These are phyloP conservation scores for Termitomyces sp. DNA, from an alignment of 768 basidiomycete genomes.

Conservation along the genomic window DNA sequence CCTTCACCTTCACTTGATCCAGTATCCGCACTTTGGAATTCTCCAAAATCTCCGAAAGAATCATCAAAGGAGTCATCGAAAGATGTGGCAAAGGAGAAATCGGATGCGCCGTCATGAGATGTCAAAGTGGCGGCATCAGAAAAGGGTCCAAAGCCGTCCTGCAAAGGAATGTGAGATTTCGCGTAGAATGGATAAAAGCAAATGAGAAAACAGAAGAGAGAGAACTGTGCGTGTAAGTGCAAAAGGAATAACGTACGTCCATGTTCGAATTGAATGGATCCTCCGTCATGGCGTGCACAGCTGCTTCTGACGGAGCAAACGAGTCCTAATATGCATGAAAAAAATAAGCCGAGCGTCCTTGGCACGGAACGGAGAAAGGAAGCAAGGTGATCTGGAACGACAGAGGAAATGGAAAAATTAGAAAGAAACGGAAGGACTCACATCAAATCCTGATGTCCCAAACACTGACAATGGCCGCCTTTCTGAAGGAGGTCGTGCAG, in stretches of 20 bases:
- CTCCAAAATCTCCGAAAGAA: slow-evolving; percentile 74
- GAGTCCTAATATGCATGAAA: slow-evolving; percentile 35
- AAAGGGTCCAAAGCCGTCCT: slow-evolving; percentile 80
- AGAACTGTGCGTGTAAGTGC: background rate
- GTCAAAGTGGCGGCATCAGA: slow-evolving; percentile 49
- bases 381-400: background rate
- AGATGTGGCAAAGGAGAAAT: slow-evolving; percentile 56
- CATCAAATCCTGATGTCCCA: slow-evolving; percentile 45
- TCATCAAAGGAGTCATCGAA: slow-evolving; percentile 68
- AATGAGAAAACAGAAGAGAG: background rate
- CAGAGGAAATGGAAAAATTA: background rate
- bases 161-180: slow-evolving; percentile 6
- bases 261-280: slow-evolving; percentile 49
- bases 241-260: slow-evolving; percentile 34
- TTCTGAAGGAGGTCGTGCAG: slow-evolving; percentile 38
- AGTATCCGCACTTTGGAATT: slow-evolving; percentile 50
- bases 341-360: background rate
- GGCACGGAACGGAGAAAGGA: background rate
- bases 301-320: slow-evolving; percentile 35
- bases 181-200: background rate
- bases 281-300: slow-evolving; percentile 31
- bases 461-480: slow-evolving; percentile 31
- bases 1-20: slow-evolving; percentile 22
- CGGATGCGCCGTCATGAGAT: slow-evolving; percentile 17
- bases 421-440: slow-evolving; percentile 24